Conservation (phyloP, 495 filamentous ascomycete species). For the Annulohypoxylon maeteangense region DNA sequence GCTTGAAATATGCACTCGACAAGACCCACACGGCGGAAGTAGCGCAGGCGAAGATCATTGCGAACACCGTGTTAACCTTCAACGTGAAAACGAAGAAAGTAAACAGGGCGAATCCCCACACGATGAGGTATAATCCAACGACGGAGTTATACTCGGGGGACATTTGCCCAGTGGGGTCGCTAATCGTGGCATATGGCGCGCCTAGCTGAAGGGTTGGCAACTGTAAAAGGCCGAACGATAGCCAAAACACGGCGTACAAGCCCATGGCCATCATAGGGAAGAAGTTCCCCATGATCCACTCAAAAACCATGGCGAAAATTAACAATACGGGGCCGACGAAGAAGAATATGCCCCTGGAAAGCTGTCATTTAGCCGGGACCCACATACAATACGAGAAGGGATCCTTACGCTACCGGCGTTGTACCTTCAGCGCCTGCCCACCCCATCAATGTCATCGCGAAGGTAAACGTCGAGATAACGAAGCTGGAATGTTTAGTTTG, state of each 20-base stretch:
- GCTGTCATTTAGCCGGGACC: conserved; percentile 21
- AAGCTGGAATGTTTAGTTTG: conserved; percentile 50
- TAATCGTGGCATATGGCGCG: conserved; percentile 56
- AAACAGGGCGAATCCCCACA: conserved; percentile 67
- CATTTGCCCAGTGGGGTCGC: conserved; percentile 55
- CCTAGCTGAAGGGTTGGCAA: conserved; percentile 62
- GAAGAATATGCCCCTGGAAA: conserved; percentile 64
- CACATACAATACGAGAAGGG: conserved; percentile 22
- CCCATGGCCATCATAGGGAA: conserved; percentile 68
- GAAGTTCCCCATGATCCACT: conserved; percentile 65
- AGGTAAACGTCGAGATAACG: conserved; percentile 61
- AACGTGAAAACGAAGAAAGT: conserved; percentile 67
- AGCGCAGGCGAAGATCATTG: conserved; percentile 62
- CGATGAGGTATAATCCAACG: conserved; percentile 62
- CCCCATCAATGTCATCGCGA: conserved; percentile 62
- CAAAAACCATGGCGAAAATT: conserved; percentile 59
- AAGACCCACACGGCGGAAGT: conserved; percentile 60
- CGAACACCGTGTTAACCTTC: conserved; percentile 65
- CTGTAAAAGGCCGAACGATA: conserved; percentile 64
- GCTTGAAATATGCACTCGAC: conserved; percentile 63
- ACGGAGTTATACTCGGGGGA: conserved; percentile 61
- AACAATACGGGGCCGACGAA: conserved; percentile 63
- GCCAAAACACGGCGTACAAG: conserved; percentile 67
- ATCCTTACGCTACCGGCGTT: conserved; percentile 59
- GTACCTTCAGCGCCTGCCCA: conserved; percentile 63